phyloP scores from a whole-genome alignment of 352 stramenopile genomes.

The Globisporangium nodosum region DNA sequence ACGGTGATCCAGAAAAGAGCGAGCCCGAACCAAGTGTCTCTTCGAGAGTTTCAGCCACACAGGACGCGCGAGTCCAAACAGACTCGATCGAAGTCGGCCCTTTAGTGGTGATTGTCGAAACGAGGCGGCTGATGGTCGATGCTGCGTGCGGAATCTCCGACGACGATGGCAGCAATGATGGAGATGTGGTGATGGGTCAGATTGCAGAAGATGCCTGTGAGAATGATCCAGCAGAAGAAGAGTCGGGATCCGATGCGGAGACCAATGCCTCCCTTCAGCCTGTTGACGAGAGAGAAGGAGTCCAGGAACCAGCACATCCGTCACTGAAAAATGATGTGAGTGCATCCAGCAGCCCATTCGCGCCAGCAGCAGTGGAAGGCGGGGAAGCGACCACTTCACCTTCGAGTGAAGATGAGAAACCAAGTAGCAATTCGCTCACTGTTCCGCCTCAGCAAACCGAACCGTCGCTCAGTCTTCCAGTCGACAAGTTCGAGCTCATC shows the following conservation, averaged over 20 bases:
- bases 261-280: neutral
- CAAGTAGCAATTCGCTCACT: neutral
- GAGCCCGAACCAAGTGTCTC: neutral
- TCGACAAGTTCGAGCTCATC: conserved; percentile 30
- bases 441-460: neutral
- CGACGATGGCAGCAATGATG: neutral
- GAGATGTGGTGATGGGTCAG: neutral
- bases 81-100: neutral
- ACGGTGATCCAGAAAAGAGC: neutral
- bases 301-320: neutral
- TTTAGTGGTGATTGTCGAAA: neutral
- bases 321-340: neutral
- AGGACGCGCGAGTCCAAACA: neutral
- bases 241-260: neutral
- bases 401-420: neutral
- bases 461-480: conserved; percentile 5
- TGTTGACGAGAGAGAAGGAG: neutral
- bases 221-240: neutral
- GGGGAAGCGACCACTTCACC: neutral
- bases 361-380: neutral
- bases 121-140: neutral
- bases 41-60: neutral
- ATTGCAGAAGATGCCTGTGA: neutral
- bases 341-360: neutral
- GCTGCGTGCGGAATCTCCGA: conserved; percentile 2